A percentile compares a stretch with the other conserved stretches of the same genome.
phyloP scores from a whole-genome alignment of 2,329 filamentous ascomycete genomes.

The Trichophyton mentagrophytes region DNA sequence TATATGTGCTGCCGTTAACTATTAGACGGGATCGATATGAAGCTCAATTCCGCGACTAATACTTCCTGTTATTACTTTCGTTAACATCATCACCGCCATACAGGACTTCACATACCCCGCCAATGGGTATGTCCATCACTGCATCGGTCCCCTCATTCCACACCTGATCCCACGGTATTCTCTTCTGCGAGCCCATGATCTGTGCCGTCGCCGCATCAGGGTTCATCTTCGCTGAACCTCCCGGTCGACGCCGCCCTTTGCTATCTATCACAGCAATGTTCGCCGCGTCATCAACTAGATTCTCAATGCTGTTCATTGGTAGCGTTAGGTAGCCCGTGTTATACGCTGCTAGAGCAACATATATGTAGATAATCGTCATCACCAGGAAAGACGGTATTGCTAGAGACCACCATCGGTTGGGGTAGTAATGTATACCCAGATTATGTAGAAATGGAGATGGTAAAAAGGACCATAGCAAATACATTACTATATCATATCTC shows the following conservation, averaged over 20 bases:
- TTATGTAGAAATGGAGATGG: constrained; percentile 85
- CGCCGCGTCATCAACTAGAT: constrained; percentile 79
- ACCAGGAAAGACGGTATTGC: constrained; percentile 85
- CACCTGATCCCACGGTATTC: constrained; percentile 60
- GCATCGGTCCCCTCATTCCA: constrained; percentile 94
- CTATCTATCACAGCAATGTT: constrained; percentile 71
- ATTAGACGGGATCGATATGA: too few species aligned
- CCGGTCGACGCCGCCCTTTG: constrained; percentile 45
- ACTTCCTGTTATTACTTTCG: not conserved
- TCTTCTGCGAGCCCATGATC: constrained; percentile 31
- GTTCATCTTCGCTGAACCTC: constrained; percentile 32
- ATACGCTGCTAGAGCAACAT: constrained; percentile 79
- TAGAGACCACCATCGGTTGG: constrained; percentile 93
- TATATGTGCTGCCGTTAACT: not conserved
- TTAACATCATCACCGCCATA: constrained; percentile 50
- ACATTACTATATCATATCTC: constrained; percentile 36
- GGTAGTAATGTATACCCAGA: constrained; percentile 91
- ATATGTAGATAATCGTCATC: constrained; percentile 80
- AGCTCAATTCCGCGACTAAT: not conserved
- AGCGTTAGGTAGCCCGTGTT: constrained; percentile 83
- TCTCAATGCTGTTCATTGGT: constrained; percentile 66
- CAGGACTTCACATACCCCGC: constrained; percentile 85
- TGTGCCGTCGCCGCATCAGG: constrained; percentile 30
- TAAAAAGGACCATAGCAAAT: constrained; percentile 74
- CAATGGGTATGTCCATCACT: constrained; percentile 91